Evolutionary conservation across 2,329 filamentous ascomycete species (phyloP).

Genomic region (Aspergillus ustus): DNA sequence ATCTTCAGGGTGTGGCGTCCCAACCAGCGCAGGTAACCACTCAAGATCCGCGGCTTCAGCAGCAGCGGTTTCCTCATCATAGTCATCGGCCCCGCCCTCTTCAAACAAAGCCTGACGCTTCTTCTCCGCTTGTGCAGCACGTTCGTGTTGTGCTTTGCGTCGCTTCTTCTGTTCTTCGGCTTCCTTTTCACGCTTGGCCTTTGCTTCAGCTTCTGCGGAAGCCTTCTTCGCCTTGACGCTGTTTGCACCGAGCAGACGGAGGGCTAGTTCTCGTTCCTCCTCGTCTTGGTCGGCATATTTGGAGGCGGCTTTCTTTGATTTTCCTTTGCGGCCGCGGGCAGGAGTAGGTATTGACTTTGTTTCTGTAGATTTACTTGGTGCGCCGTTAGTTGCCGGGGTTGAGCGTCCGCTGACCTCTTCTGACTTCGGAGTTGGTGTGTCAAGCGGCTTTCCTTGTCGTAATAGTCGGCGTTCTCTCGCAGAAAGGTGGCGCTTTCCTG

Average conservation of each 20-base stretch:
- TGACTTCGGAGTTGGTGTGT: constrained; percentile 18
- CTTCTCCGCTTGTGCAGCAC: constrained; percentile 65
- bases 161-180: constrained; percentile 73
- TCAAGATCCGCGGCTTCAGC: constrained; percentile 54
- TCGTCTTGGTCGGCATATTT: constrained; percentile 97
- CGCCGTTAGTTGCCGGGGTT: constrained; percentile 22
- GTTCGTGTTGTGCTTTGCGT: constrained; percentile 77
- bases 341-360: constrained; percentile 26
- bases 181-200: constrained; percentile 72
- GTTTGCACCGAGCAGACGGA: constrained; percentile 81
- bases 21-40: constrained; percentile 71
- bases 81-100: constrained; percentile 66
- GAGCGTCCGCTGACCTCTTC: constrained; percentile 20
- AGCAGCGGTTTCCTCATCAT: constrained; percentile 60
- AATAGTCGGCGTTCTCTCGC: constrained; percentile 50
- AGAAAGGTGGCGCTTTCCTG: constrained; percentile 37
- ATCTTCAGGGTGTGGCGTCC: constrained; percentile 78
- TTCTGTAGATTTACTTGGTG: constrained; percentile 25
- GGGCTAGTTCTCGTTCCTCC: constrained; percentile 82
- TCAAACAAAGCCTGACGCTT: constrained; percentile 75
- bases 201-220: constrained; percentile 62
- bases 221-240: constrained; percentile 62
- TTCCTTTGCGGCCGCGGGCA: constrained; percentile 75
- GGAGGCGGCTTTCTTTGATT: constrained; percentile 82
- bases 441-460: constrained; percentile 36